Evolutionary conservation across 164 flowering plant species (phyloP).

Genomic region (Stephania japonica): DNA sequence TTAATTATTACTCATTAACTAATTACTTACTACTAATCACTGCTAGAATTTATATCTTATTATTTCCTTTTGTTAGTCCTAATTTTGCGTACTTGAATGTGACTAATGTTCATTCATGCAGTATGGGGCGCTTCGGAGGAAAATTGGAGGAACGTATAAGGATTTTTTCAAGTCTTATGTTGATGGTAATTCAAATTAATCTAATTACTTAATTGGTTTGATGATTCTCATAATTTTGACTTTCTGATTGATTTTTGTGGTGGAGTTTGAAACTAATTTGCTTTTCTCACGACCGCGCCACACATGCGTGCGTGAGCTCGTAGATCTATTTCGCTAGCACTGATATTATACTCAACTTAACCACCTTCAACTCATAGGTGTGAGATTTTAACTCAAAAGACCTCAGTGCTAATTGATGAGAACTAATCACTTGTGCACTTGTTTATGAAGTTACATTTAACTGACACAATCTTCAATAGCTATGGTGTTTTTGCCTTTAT

Average conservation of each 20-base stretch:
- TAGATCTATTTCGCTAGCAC: too few species aligned
- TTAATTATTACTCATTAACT: not conserved
- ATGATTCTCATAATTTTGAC: not conserved
- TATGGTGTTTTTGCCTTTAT: too few species aligned
- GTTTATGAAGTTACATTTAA: too few species aligned
- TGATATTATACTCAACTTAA: too few species aligned
- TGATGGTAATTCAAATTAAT: constrained; percentile 46
- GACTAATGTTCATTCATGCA: constrained; percentile 19
- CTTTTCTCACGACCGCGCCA: too few species aligned
- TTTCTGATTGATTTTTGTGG: not conserved
- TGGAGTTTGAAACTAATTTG: not conserved
- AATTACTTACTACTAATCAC: not conserved
- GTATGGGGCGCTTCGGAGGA: constrained; percentile 96
- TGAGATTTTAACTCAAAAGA: too few species aligned
- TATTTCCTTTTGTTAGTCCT: not conserved
- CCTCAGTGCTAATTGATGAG: too few species aligned
- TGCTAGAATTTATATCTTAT: not conserved
- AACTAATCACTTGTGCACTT: too few species aligned
- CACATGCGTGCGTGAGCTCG: too few species aligned
- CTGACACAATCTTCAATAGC: too few species aligned
- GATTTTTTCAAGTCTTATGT: constrained; percentile 96
- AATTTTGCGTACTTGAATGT: not conserved
- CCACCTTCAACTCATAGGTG: too few species aligned
- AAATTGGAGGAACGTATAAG: constrained; percentile 94
- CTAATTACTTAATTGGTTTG: not conserved